phyloP scores from a whole-genome alignment of 306 rosid species.

The Mimosa pudica region DNA sequence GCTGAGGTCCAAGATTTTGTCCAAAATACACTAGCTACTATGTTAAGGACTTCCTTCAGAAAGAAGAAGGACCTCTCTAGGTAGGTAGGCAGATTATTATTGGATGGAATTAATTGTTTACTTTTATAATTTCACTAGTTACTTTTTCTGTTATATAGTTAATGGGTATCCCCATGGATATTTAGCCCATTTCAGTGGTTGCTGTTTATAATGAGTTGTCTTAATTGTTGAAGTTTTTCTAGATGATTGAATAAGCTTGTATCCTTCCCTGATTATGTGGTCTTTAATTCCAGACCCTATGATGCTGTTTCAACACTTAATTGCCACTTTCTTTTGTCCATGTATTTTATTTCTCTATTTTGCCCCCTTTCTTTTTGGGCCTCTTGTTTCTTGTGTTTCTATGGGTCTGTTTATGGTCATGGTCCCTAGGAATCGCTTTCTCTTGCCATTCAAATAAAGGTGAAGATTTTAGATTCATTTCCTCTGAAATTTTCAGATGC shows the following conservation, averaged over 20 bases:
- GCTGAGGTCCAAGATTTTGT: slow-evolving; percentile 99
- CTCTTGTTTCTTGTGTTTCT: background rate
- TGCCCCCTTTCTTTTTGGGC: background rate
- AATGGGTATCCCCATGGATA: background rate
- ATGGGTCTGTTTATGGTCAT: background rate
- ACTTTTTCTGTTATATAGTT: slow-evolving; percentile 9
- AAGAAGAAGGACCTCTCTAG: slow-evolving; percentile 98
- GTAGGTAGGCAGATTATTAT: slow-evolving; percentile 45
- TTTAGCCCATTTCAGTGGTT: background rate
- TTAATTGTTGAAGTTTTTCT: background rate
- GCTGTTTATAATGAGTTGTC: background rate
- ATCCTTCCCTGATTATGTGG: background rate
- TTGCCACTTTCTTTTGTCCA: background rate
- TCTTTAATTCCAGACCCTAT: background rate
- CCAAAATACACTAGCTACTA: slow-evolving; percentile 89
- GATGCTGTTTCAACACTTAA: background rate
- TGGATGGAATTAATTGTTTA: slow-evolving; percentile 18
- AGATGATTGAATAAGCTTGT: background rate
- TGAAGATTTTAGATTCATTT: background rate
- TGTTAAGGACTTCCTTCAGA: slow-evolving; percentile 92
- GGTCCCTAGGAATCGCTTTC: background rate
- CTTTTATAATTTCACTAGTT: slow-evolving; percentile 22
- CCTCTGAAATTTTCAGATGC: background rate
- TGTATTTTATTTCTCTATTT: background rate
- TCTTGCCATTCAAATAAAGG: background rate